Evolutionary conservation across 257 asterid species (phyloP), one percentile per base, ranked within the genome.

Genomic region (Verbena officinalis): DNA sequence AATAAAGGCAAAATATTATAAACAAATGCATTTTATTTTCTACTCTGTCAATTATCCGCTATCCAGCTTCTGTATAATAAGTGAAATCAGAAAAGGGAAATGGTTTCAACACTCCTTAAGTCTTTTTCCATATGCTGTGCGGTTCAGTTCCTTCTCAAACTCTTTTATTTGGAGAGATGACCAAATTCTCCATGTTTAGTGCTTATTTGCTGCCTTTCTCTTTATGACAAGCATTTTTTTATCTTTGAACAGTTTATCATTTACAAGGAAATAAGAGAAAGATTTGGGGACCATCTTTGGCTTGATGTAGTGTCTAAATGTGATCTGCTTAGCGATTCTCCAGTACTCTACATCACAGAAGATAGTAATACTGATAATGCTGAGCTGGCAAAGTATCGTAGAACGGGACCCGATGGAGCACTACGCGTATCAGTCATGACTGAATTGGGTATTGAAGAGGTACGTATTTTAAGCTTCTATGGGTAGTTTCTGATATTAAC

Each of bases 221-320:
- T 54, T 56, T 44, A 34, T 55, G 43, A 39, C 14, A 59, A 67
- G 19, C 67, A 15, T 19, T 13, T 36, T 53, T 59, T 13, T 20
- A 55, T 63, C 57, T 44, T 77, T 54, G 15, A 67, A 81, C 95
- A 93, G 99, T 87, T 80, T 52, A 65, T 76, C 48, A 86, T 93
- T 55, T 93, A 93, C 75, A 83, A 90, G 75, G 99, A 87, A 76
- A 84, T 93, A 61, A 86, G 78, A 75, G 90, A 84, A 83, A 88
- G 99, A 73, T 93, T 87, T 65, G 71, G 79, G 1, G 73, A 83
- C 73, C 97, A 90, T 81, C 89, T 93, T 59, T 93, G 99, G 99
- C 83, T 93, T 64, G 96, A 93, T 69, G 95, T 86, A 38, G 91
- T 93, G 74, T 93, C 99, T 21, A 93, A 93, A 76, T 81, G 86